A percentile compares a stretch with the other conserved stretches of the same genome.
phyloP scores from a whole-genome alignment of 1,284 basidiomycete species.

The Malassezia vespertilionis region DNA sequence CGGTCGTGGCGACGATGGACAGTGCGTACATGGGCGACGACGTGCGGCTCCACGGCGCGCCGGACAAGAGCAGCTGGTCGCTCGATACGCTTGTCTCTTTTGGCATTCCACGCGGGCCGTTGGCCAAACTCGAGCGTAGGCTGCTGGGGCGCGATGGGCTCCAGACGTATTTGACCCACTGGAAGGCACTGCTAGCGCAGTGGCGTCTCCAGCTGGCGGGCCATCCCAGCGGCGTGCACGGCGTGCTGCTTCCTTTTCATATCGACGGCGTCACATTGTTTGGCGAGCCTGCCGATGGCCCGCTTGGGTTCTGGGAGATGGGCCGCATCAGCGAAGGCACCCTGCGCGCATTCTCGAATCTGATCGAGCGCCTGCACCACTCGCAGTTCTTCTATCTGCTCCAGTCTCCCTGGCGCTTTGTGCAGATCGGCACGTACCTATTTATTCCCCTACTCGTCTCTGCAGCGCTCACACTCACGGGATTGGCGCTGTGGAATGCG shows the following conservation, averaged over 20 bases:
- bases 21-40: slow-evolving; percentile 51
- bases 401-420: slow-evolving; percentile 26
- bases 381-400: slow-evolving; percentile 47
- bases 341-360: slow-evolving; percentile 39
- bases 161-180: slow-evolving; percentile 4
- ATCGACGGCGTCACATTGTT: slow-evolving; percentile 89
- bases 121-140: slow-evolving; percentile 3
- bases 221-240: slow-evolving; percentile 26
- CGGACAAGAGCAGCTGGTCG: neutral
- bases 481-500: slow-evolving; percentile 17
- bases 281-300: slow-evolving; percentile 72
- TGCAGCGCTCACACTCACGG: slow-evolving; percentile 30
- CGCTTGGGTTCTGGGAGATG: slow-evolving; percentile 86
- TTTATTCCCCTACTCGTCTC: slow-evolving; percentile 32
- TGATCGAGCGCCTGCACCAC: slow-evolving; percentile 44
- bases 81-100: neutral
- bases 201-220: slow-evolving; percentile 54
- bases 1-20: slow-evolving; percentile 62
- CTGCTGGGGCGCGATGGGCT: slow-evolving; percentile 4
- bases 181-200: slow-evolving; percentile 31
- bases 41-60: slow-evolving; percentile 10
- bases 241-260: slow-evolving; percentile 58
- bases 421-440: slow-evolving; percentile 33
- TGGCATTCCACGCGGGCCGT: slow-evolving; percentile 1
- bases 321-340: slow-evolving; percentile 51